Evolutionary conservation across 768 basidiomycete species (phyloP).

Genomic region (Pisolithus tinctorius): DNA sequence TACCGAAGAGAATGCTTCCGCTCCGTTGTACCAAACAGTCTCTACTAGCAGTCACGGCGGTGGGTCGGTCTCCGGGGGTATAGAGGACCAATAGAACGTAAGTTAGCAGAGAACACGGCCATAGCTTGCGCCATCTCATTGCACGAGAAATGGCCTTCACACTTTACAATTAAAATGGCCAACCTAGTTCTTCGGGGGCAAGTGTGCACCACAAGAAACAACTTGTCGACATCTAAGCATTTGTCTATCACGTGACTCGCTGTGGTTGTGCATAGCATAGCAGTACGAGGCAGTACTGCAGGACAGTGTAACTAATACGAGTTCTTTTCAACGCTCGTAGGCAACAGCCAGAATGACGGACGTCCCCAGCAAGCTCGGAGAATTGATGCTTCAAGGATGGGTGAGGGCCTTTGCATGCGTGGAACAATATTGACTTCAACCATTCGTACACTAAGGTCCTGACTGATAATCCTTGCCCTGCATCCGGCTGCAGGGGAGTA

Average conservation of each 20-base stretch:
- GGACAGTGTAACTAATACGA: background rate
- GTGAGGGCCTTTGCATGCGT: conserved; percentile 29
- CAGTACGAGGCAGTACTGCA: too few species aligned
- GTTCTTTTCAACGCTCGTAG: background rate
- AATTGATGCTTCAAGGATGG: conserved; percentile 76
- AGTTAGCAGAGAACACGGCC: conserved; percentile 43
- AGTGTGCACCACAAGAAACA: background rate
- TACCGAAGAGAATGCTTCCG: conserved; percentile 54
- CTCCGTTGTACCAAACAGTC: conserved; percentile 49
- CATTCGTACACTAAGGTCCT: conserved; percentile 37
- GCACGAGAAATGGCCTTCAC: conserved; percentile 6
- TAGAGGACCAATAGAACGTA: conserved; percentile 34
- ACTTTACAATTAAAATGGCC: conserved; percentile 24
- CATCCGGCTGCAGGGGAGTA: conserved; percentile 44
- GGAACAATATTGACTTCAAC: background rate
- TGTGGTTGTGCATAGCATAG: background rate
- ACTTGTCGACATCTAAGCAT: background rate
- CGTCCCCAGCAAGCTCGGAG: conserved; percentile 57
- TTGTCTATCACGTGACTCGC: conserved; percentile 1
- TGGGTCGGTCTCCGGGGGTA: conserved; percentile 12
- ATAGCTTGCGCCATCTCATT: conserved; percentile 40
- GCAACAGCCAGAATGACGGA: conserved; percentile 33
- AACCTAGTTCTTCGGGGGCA: background rate
- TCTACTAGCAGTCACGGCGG: conserved; percentile 11
- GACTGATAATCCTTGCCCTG: conserved; percentile 59